Evolutionary conservation across 345 rosid species (phyloP).

Genomic region (Brassica cretica): DNA sequence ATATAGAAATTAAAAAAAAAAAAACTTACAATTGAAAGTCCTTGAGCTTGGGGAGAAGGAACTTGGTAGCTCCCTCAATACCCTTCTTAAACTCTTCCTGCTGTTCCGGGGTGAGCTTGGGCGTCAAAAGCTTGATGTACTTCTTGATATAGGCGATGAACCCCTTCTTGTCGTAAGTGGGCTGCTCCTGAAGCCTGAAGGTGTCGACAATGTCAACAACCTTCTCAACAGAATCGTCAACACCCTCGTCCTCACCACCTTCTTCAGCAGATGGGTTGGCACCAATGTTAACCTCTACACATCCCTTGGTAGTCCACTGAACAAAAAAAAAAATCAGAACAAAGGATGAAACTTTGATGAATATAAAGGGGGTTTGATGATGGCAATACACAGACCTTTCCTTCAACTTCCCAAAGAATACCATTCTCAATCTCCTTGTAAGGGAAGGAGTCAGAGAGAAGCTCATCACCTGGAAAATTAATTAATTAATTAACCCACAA

Average conservation of each 20-base stretch:
- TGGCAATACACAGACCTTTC: conserved; percentile 54
- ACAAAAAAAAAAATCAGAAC: background rate
- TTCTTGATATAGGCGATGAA: conserved; percentile 70
- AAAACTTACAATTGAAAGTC: conserved; percentile 89
- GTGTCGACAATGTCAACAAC: conserved; percentile 99
- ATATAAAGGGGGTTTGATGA: background rate
- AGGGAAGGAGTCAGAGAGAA: conserved; percentile 90
- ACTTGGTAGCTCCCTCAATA: conserved; percentile 92
- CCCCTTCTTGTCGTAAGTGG: conserved; percentile 81
- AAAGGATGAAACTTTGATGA: background rate
- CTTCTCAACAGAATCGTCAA: conserved; percentile 75
- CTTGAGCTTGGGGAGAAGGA: conserved; percentile 66
- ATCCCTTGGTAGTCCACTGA: conserved; percentile 87
- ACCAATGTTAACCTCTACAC: conserved; percentile 78
- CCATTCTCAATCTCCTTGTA: conserved; percentile 84
- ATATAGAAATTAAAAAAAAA: background rate
- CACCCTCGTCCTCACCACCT: conserved; percentile 78
- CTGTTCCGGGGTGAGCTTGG: conserved; percentile 56
- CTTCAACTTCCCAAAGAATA: conserved; percentile 85
- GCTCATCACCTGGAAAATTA: conserved; percentile 71
- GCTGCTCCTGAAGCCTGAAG: conserved; percentile 99
- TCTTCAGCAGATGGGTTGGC: conserved; percentile 99
- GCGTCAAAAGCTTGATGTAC: conserved; percentile 70
- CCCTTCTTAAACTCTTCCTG: conserved; percentile 68
- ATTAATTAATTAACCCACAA: background rate